Evolutionary conservation across 2,329 filamentous ascomycete genomes (phyloP).

Genomic region (Trichoderma brevicompactum): DNA sequence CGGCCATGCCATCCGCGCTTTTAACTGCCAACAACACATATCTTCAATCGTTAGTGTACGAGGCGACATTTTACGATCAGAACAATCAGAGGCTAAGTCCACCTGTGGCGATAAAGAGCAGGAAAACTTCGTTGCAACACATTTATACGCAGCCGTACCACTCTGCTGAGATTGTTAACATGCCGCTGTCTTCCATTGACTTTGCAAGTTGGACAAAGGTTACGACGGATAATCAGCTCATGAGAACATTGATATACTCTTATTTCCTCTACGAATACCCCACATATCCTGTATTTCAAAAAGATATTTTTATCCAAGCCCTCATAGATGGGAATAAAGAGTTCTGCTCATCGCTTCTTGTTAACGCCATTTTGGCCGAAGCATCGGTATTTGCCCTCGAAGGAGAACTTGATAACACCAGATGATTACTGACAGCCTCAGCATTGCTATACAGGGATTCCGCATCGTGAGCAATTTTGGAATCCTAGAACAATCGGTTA

Average conservation of each 20-base stretch:
- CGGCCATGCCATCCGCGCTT: slow-evolving; percentile 38
- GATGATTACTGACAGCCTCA: background rate
- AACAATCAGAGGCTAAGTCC: background rate
- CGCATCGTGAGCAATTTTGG: slow-evolving; percentile 38
- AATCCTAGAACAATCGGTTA: slow-evolving; percentile 42
- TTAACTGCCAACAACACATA: slow-evolving; percentile 32
- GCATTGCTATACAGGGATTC: background rate
- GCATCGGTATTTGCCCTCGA: slow-evolving; percentile 37
- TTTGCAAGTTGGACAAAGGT: slow-evolving; percentile 44
- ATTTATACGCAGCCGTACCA: slow-evolving; percentile 41
- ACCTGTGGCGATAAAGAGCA: background rate
- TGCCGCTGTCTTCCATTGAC: slow-evolving; percentile 35
- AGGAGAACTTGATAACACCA: background rate
- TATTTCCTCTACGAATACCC: slow-evolving; percentile 41
- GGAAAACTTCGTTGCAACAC: background rate
- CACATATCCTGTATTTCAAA: slow-evolving; percentile 41
- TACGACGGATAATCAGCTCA: slow-evolving; percentile 38
- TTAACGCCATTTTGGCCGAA: slow-evolving; percentile 42
- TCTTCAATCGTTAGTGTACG: slow-evolving; percentile 33
- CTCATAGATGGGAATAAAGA: slow-evolving; percentile 37
- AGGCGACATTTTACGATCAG: slow-evolving; percentile 15
- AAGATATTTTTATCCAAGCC: slow-evolving; percentile 44
- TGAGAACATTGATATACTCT: slow-evolving; percentile 36
- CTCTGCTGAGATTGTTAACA: slow-evolving; percentile 39
- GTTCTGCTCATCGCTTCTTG: slow-evolving; percentile 44